Evolutionary conservation across 352 stramenopile genomes (phyloP).

Genomic region (Phytopythium boreale): DNA sequence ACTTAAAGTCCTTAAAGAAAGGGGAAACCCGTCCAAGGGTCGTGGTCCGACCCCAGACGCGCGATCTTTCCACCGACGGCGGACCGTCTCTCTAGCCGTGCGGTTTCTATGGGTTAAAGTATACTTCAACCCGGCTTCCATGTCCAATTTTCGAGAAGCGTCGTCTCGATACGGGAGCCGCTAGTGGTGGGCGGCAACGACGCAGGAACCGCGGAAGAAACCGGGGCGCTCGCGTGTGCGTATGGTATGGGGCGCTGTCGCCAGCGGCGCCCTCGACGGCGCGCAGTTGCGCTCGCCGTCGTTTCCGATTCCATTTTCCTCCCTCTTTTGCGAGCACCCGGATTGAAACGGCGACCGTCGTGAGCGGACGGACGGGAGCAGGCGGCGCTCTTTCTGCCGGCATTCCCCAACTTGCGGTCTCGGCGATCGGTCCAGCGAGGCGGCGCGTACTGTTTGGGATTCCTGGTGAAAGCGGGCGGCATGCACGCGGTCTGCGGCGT

Average conservation of each 20-base stretch:
- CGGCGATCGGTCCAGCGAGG: not conserved
- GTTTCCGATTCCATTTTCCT: not conserved
- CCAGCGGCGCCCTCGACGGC: not conserved
- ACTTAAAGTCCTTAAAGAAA: not conserved
- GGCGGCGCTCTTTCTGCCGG: not conserved
- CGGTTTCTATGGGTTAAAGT: not conserved
- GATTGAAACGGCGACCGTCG: not conserved
- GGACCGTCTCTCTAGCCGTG: not conserved
- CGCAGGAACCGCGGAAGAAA: not conserved
- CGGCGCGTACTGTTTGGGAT: not conserved
- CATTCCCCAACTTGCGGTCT: not conserved
- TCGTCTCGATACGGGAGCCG: not conserved
- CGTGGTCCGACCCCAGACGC: not conserved
- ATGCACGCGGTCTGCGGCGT: constrained; percentile 4
- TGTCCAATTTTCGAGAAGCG: not conserved
- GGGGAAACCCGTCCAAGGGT: not conserved
- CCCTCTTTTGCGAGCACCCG: too few relatives aligned
- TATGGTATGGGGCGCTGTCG: not conserved
- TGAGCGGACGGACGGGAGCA: not conserved
- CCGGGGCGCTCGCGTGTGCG: not conserved
- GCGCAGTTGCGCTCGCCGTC: not conserved
- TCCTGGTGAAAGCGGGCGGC: not conserved
- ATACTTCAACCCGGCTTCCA: not conserved
- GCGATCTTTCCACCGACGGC: not conserved
- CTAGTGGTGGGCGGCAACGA: not conserved